These are phyloP conservation scores for Erigeron philadelphicus DNA, from an alignment of 140 eudicot species.

Conservation along the genomic window DNA sequence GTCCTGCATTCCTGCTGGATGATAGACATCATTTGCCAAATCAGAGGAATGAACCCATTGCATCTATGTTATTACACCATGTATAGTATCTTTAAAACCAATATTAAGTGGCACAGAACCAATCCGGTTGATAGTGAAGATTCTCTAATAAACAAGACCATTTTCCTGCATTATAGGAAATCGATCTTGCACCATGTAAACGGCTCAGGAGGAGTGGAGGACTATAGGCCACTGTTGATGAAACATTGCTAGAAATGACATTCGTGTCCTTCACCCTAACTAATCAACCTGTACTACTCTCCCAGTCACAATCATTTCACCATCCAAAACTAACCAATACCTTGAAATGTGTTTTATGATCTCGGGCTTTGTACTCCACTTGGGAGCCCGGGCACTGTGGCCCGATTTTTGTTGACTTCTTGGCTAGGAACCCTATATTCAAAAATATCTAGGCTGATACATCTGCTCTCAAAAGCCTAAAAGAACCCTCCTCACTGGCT, in stretches of 20 bases:
- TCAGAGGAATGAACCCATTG: background rate
- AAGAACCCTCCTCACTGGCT: background rate
- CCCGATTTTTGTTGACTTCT: background rate
- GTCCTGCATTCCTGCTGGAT: too few relatives aligned
- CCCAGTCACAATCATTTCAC: conserved; percentile 2
- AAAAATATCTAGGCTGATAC: conserved; percentile 2
- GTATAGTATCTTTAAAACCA: background rate
- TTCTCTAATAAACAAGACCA: conserved; percentile 13
- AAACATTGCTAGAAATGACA: background rate
- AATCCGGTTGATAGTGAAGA: background rate
- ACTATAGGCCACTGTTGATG: background rate
- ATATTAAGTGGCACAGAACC: background rate
- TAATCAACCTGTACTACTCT: background rate
- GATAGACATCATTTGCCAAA: too few relatives aligned
- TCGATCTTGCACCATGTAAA: conserved; percentile 17
- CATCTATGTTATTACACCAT: background rate
- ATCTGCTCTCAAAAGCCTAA: too few relatives aligned
- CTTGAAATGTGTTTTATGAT: conserved; percentile 2
- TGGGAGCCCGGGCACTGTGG: background rate
- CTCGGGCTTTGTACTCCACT: conserved; percentile 12
- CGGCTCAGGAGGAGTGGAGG: background rate
- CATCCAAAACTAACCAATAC: conserved; percentile 13
- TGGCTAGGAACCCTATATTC: background rate
- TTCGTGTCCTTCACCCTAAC: background rate
- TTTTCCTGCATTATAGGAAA: conserved; percentile 17